These are phyloP conservation scores for Cicer yamashitae DNA, from an alignment of 306 rosid species.

Conservation along the genomic window DNA sequence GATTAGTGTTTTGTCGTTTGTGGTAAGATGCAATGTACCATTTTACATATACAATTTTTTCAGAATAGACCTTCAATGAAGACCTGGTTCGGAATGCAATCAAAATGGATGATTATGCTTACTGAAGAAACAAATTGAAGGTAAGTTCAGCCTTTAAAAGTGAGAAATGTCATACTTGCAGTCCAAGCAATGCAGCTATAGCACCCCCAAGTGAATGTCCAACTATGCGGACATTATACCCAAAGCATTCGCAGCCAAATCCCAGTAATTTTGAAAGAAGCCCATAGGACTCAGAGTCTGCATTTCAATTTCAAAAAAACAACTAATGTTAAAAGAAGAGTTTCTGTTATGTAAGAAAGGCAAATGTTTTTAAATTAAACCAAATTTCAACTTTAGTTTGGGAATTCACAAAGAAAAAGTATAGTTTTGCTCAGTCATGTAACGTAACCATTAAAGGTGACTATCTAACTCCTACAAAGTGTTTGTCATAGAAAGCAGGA, in stretches of 20 bases:
- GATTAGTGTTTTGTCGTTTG: constrained; percentile 1
- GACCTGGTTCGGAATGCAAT: constrained; percentile 30
- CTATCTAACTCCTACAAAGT: constrained; percentile 40
- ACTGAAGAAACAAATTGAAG: constrained; percentile 33
- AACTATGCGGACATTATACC: constrained; percentile 77
- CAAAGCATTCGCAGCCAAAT: constrained; percentile 81
- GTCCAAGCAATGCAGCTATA: constrained; percentile 82
- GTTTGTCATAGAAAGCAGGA: constrained; percentile 18
- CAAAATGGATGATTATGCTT: constrained; percentile 31
- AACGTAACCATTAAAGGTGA: not conserved
- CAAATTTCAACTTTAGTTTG: constrained; percentile 22
- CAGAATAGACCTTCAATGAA: constrained; percentile 20
- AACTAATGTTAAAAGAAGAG: constrained; percentile 32
- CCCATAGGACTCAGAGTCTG: constrained; percentile 72
- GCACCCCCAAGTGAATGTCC: constrained; percentile 98
- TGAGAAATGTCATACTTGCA: constrained; percentile 68
- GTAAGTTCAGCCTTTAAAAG: constrained; percentile 31
- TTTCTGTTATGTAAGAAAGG: constrained; percentile 21
- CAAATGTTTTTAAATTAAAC: constrained; percentile 14
- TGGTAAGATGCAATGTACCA: not conserved
- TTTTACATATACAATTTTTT: not conserved
- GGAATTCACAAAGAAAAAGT: constrained; percentile 32
- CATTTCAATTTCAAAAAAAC: constrained; percentile 50
- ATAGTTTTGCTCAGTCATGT: constrained; percentile 15
- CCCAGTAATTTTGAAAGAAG: constrained; percentile 85